A percentile compares a stretch with the other conserved stretches of the same genome.
phyloP scores from a whole-genome alignment of 192 early-diverging fungal species.

The Coemansia sp. region DNA sequence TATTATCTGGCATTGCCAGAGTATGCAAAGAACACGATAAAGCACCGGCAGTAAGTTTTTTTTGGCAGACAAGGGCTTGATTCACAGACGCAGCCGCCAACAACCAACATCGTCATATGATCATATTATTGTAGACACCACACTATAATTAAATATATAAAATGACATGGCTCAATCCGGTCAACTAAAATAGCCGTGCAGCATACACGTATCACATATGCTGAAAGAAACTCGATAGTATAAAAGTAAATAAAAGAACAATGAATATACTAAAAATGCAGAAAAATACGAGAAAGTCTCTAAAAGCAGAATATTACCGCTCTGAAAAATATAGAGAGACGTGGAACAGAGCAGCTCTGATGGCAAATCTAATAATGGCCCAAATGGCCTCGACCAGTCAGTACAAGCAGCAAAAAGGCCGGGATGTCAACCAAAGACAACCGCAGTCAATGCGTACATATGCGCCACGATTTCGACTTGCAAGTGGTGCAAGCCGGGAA shows the following conservation, averaged over 20 bases:
- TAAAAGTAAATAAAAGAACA: neutral
- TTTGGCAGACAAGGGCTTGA: neutral
- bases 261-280: constrained; percentile 5
- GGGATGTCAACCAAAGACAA: neutral
- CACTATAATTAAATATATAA: no score
- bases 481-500: neutral
- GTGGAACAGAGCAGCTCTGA: neutral
- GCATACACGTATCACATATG: neutral
- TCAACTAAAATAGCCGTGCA: neutral
- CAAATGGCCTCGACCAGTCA: no score
- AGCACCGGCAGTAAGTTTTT: neutral
- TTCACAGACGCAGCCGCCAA: neutral
- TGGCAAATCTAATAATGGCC: neutral
- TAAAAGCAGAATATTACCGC: neutral
- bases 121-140: neutral
- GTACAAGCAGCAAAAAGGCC: neutral
- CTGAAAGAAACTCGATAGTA: neutral
- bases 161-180: no score
- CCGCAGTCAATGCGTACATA: neutral
- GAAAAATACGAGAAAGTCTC: neutral
- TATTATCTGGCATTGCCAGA: constrained; percentile 47
- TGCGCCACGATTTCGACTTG: neutral
- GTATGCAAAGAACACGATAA: neutral
- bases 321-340: neutral
- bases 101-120: neutral